phyloP scores from a whole-genome alignment of 2,329 filamentous ascomycete species.

The Talaromyces pinophilus region DNA sequence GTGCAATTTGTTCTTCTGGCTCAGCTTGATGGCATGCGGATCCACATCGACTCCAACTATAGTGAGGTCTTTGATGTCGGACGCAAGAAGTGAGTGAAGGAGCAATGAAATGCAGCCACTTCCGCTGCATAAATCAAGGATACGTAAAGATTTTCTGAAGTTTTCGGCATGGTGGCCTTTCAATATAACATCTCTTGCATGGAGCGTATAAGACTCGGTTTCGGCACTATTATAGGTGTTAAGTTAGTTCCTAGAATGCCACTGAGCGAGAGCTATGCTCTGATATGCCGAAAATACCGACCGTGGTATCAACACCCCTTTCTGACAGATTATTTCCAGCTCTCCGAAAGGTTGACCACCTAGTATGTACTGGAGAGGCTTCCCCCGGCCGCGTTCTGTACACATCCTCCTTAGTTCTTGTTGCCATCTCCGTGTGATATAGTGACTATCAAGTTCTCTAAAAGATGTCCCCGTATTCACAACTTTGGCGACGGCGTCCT shows the following conservation, averaged over 20 bases:
- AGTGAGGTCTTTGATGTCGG: slow-evolving; percentile 45
- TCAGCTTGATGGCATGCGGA: slow-evolving; percentile 62
- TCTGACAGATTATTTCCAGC: slow-evolving; percentile 73
- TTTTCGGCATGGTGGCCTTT: slow-evolving; percentile 16
- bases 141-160: slow-evolving; percentile 47
- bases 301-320: slow-evolving; percentile 83
- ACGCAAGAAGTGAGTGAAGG: slow-evolving; percentile 63
- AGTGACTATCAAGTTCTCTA: not conserved
- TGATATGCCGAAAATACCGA: slow-evolving; percentile 24
- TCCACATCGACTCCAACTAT: slow-evolving; percentile 77
- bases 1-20: slow-evolving; percentile 62
- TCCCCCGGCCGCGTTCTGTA: slow-evolving; percentile 56
- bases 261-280: not conserved
- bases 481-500: slow-evolving; percentile 36
- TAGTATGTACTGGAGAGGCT: slow-evolving; percentile 86
- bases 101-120: slow-evolving; percentile 86
- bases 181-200: slow-evolving; percentile 54
- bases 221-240: slow-evolving; percentile 53
- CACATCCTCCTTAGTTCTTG: slow-evolving; percentile 42
- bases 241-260: not conserved
- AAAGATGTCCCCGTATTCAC: not conserved
- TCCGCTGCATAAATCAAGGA: slow-evolving; percentile 88
- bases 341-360: slow-evolving; percentile 85
- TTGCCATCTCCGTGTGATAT: slow-evolving; percentile 30
- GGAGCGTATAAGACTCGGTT: slow-evolving; percentile 67